These are phyloP conservation scores for Pichia sp. DNA, from an alignment of 1,139 yeast genomes.

Conservation along the genomic window DNA sequence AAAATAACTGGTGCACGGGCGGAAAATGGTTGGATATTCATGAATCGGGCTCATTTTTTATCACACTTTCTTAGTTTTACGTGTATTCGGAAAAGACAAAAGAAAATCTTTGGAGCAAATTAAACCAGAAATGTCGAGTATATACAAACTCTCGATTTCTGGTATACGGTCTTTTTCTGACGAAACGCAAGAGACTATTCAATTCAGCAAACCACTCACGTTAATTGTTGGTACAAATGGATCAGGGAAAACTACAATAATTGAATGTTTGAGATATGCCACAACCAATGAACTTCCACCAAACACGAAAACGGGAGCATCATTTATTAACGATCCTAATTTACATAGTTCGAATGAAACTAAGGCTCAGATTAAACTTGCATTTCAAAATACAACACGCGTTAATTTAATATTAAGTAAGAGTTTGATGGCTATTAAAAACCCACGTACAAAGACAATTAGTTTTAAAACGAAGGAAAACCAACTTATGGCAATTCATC, in stretches of 20 bases:
- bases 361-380: conserved; percentile 84
- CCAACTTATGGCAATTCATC: conserved; percentile 58
- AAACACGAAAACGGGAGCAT: conserved; percentile 89
- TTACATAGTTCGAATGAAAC: conserved; percentile 71
- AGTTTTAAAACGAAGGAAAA: conserved; percentile 92
- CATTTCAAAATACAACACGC: conserved; percentile 70
- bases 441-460: conserved; percentile 45
- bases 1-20: conserved; percentile 1
- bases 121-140: conserved; percentile 47
- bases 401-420: conserved; percentile 81
- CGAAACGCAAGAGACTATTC: conserved; percentile 75
- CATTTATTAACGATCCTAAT: conserved; percentile 86
- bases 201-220: conserved; percentile 86
- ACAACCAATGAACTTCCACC: conserved; percentile 97
- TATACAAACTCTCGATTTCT: conserved; percentile 73
- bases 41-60: neutral
- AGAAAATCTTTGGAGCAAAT: no score
- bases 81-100: no score
- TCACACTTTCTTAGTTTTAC: no score
- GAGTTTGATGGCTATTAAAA: conserved; percentile 65
- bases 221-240: conserved; percentile 96
- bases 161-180: conserved; percentile 91
- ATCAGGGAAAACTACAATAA: conserved; percentile 96
- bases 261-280: conserved; percentile 88
- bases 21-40: neutral